Base-by-base conservation (phyloP, 78 protist genomes). In the Trichosphaerium sp. region DNA sequence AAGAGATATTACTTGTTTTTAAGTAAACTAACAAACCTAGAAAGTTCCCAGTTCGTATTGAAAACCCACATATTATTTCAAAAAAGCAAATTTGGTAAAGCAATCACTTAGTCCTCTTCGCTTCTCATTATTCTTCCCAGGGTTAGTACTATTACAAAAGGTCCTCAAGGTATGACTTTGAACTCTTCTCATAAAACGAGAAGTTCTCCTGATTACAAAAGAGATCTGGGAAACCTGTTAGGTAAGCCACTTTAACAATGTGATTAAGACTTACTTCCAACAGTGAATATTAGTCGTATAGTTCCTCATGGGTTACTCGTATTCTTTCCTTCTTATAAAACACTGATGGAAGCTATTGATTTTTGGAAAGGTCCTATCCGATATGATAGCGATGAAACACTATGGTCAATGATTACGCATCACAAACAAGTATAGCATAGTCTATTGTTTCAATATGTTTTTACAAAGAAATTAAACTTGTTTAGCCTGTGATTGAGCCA, bases 241-340 rank as follows among this genome's bases (percentile, higher is more conserved):
- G 49, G 67, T 74, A 25, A 23, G 3, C 40, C 49, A 21, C 21
- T 31, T 51, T 6, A 4, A 21, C 4, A 3, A 3, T 3, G 8
- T 21, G 63, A 11, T 12, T 65, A 43, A 12, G 31, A 65, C 14
- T 14, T 10, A 11, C 11, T 62, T 25, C 5, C 5, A 43, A 6
- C 64, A 14, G 78, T 80, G 38, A 76, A 84, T 56, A 52, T 84
- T 15, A 35, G 88, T 15, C 60, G 87, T 32, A 1, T 75, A 28
- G 74, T 88, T 7, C 99, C 99, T 28, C 71, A 74, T 47, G 99
- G 99, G 12, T 31, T 94, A 21, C 65, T 96, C 2, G 98, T 94
- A n/a, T 96, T 96, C 80, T 96, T 96, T 67, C 93, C 97, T 15
- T 88, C 96, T 3, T 91, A 90, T 69, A 32, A 74, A 1, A 61